Percentiles rank a stretch among this genome's conserved stretches.
Conservation (phyloP, 768 basidiomycete genomes). For the Serendipita sp. region DNA sequence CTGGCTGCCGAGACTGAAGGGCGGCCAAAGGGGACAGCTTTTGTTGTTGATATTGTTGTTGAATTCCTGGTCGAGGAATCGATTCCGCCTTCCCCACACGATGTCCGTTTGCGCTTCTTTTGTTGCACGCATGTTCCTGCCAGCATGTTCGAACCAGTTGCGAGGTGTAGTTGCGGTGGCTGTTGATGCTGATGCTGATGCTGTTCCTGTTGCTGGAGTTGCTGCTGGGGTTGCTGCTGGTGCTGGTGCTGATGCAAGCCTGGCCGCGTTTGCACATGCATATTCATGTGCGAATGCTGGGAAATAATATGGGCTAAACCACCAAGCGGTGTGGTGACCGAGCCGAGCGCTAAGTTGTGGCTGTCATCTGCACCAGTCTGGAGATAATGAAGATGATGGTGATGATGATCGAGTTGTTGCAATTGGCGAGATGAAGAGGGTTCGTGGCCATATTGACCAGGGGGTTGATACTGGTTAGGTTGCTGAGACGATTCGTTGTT, state of each 20-base stretch:
- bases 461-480: too few species aligned
- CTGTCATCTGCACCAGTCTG: not conserved
- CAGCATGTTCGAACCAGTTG: not conserved
- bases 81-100: not conserved
- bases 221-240: not conserved
- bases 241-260: not conserved
- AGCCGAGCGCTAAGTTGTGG: not conserved
- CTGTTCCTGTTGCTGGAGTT: not conserved
- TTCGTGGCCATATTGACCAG: too few species aligned
- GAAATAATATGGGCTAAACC: too few species aligned
- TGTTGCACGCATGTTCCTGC: not conserved
- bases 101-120: slow-evolving; percentile 5
- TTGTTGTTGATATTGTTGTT: not conserved
- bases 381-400: not conserved
- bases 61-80: not conserved
- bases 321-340: not conserved
- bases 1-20: not conserved
- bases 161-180: too few species aligned
- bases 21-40: too few species aligned
- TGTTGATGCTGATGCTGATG: too few species aligned
- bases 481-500: too few species aligned
- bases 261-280: not conserved
- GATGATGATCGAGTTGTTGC: not conserved
- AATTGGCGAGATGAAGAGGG: not conserved
- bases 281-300: not conserved